These are phyloP conservation scores for Diplodia intermedia DNA, from an alignment of 2,329 filamentous ascomycete genomes.

Conservation along the genomic window DNA sequence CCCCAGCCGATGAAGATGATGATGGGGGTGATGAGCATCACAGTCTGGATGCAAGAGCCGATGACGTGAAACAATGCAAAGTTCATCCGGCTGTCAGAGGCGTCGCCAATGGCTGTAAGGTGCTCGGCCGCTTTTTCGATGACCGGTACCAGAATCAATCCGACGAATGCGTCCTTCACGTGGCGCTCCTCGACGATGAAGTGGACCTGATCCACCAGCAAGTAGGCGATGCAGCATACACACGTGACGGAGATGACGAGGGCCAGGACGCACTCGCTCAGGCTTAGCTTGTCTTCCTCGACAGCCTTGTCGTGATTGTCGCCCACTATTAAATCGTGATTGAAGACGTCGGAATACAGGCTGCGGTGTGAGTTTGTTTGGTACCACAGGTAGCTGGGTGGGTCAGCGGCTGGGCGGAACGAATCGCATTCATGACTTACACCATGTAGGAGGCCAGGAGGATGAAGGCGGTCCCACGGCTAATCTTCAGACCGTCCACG, in stretches of 20 bases:
- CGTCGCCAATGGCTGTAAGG: constrained; percentile 82
- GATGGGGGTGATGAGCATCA: constrained; percentile 84
- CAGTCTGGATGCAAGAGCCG: constrained; percentile 86
- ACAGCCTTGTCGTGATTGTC: constrained; percentile 67
- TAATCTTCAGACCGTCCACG: constrained; percentile 67
- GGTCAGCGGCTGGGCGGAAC: not conserved
- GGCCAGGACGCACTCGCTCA: constrained; percentile 74
- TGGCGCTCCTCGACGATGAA: constrained; percentile 62
- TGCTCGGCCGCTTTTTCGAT: constrained; percentile 90
- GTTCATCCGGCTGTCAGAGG: constrained; percentile 83
- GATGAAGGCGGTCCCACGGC: constrained; percentile 72
- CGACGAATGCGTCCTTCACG: constrained; percentile 63
- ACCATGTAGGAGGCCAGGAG: constrained; percentile 70
- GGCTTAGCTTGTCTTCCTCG: constrained; percentile 71
- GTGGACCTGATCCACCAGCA: constrained; percentile 75
- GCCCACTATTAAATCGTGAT: constrained; percentile 72
- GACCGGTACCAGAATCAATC: constrained; percentile 79
- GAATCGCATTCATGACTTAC: not conserved
- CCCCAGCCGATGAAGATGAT: constrained; percentile 87
- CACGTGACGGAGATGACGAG: constrained; percentile 69
- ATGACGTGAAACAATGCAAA: constrained; percentile 85
- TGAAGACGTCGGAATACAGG: constrained; percentile 76
- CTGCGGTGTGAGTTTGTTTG: constrained; percentile 79
- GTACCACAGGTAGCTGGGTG: constrained; percentile 64
- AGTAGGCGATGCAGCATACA: constrained; percentile 77